Base-by-base conservation (phyloP, 2,329 filamentous ascomycete species). In the Pseudonectria foliicola region DNA sequence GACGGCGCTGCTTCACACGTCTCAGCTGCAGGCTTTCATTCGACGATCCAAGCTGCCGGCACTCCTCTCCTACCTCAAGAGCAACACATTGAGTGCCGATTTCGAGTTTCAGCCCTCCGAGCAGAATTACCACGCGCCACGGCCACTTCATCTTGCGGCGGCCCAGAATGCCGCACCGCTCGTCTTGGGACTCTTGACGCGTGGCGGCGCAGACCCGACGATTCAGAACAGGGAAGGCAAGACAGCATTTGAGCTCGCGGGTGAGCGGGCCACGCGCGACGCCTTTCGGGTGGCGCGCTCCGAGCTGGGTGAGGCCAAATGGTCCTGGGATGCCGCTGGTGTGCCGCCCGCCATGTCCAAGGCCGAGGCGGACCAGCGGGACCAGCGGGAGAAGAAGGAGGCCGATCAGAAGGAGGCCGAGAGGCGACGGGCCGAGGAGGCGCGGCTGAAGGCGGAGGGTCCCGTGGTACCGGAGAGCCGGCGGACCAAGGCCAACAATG, bases 21-120 rank as follows among this genome's bases (percentile, higher is more conserved):
- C 82, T 2, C 92, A 98, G 54, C 70, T 98, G 0, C 87, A 92
- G 52, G 83, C 87, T 1, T 72, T 96, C 16, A 84, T 95, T 39
- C 82, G 87, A 29, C 82, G 92, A 27, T 93, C 86, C 2, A 96
- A 95, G 59, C 77, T 92, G 1, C 90, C 92, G 0, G 87, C 84
- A 0, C 65, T 98, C 2, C 69, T 95, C 12, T 80, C 85, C 1
- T 98, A 96, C 55, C 67, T 98, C 6, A 76, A 79, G 42, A 81
- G 74, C 42, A 94, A 95, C 61, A 66, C 68, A 3, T 66, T 96
- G 8, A 65, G 75, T 2, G 55, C 85, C 0, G 72, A 82, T 39
- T 95, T 94, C 54, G 68, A 65, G 15, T 95, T 96, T 56, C 70
- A 80, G 36, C 88, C 88, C 0, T 49, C 68, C 1, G 75, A 82